These are phyloP conservation scores for Fragilaria radians DNA, from an alignment of 108 stramenopile genomes.

Conservation along the genomic window DNA sequence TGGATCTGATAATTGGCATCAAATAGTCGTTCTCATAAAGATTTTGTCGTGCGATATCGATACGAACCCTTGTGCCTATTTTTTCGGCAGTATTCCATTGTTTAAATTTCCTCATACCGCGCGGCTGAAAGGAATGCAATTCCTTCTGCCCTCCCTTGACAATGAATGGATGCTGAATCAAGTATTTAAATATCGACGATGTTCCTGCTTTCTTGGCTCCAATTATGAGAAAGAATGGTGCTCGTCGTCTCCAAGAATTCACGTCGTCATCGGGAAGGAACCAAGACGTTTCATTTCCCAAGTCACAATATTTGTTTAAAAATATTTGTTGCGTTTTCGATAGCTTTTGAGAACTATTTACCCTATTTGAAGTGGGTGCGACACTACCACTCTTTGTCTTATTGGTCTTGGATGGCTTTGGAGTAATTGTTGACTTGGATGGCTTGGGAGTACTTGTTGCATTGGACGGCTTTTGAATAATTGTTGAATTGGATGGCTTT, in stretches of 20 bases:
- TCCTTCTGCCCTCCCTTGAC: neutral
- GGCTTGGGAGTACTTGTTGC: no score
- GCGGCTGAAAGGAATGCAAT: constrained; percentile 10
- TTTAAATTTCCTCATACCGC: neutral
- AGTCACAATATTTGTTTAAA: neutral
- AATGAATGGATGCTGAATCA: constrained; percentile 5
- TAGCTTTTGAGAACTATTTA: neutral
- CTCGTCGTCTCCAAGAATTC: constrained; percentile 10
- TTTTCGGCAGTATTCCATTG: neutral
- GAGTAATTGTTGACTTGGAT: no score
- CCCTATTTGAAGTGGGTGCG: neutral
- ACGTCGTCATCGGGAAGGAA: neutral
- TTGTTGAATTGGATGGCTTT: no score
- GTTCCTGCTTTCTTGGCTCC: constrained; percentile 19
- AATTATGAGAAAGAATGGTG: constrained; percentile 13
- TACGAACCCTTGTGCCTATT: neutral
- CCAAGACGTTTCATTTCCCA: neutral
- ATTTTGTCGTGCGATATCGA: constrained; percentile 5
- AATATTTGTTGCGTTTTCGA: neutral
- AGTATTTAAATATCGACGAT: constrained; percentile 1
- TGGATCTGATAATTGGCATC: neutral
- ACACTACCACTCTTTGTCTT: no score
- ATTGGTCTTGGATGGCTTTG: no score
- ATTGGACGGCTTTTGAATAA: no score
- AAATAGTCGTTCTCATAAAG: neutral